These are phyloP conservation scores for Coffea canephora DNA, from an alignment of 257 asterid genomes.

Conservation along the genomic window DNA sequence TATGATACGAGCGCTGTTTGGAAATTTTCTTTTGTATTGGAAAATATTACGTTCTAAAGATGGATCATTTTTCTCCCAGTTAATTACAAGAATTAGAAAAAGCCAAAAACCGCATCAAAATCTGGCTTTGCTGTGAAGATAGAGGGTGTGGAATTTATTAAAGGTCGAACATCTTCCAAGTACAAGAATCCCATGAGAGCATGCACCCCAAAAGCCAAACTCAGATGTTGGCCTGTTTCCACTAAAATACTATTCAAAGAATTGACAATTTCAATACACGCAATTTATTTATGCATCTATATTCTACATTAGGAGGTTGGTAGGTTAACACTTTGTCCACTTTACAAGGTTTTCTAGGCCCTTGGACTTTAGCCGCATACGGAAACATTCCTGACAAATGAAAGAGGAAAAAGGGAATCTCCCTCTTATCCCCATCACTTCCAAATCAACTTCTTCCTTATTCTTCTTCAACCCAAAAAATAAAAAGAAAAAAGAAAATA, in stretches of 20 bases:
- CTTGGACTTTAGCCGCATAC: conserved; percentile 39
- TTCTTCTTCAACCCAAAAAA: neutral
- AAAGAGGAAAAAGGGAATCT: conserved; percentile 2
- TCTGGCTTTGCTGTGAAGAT: neutral
- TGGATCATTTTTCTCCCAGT: too few species aligned
- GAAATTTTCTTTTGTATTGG: too few species aligned
- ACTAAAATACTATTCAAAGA: neutral
- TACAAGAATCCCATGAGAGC: conserved; percentile 8
- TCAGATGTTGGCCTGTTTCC: conserved; percentile 21
- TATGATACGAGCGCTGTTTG: too few species aligned
- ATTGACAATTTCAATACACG: neutral
- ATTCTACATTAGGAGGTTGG: conserved; percentile 5
- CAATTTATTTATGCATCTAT: neutral
- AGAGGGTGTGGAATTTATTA: neutral
- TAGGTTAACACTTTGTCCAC: conserved; percentile 39
- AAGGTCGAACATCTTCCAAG: conserved; percentile 12
- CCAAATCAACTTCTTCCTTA: neutral
- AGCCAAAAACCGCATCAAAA: neutral
- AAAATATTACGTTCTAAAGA: too few species aligned
- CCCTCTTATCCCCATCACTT: neutral
- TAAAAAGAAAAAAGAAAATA: neutral
- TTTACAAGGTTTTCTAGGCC: conserved; percentile 31
- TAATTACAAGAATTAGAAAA: too few species aligned
- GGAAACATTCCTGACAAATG: conserved; percentile 29
- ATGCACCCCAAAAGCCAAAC: conserved; percentile 22